phyloP scores from a whole-genome alignment of 23 red algal genomes.

The Pyropia yezoensis region DNA sequence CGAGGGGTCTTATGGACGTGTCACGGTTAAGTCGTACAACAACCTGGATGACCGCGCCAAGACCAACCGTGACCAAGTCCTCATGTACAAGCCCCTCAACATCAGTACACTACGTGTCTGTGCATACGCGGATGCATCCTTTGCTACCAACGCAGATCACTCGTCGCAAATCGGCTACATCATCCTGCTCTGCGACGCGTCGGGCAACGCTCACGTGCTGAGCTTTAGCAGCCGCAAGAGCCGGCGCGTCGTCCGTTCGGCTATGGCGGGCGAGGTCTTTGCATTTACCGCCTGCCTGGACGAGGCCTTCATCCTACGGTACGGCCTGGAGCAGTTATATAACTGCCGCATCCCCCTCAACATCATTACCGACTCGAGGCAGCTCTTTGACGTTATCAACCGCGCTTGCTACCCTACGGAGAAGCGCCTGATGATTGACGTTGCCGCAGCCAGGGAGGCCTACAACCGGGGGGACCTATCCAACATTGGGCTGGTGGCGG shows the following conservation, averaged over 20 bases:
- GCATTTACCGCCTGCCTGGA: slow-evolving; percentile 3
- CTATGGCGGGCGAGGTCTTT: slow-evolving; percentile 6
- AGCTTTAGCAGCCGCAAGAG: slow-evolving; percentile 10
- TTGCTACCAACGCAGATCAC: not conserved
- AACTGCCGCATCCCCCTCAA: no score
- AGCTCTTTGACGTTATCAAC: slow-evolving; percentile 6
- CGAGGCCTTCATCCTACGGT: not conserved
- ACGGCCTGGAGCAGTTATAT: not conserved
- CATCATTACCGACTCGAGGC: slow-evolving; percentile 12
- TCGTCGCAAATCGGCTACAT: slow-evolving; percentile 20
- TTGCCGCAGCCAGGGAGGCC: slow-evolving; percentile 5
- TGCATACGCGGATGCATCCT: no score
- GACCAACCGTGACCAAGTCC: not conserved
- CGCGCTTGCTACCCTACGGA: not conserved
- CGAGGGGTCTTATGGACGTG: not conserved
- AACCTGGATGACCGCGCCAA: not conserved
- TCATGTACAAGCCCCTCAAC: not conserved
- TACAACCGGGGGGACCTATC: not conserved
- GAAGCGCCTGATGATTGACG: not conserved
- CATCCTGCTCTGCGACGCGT: slow-evolving; percentile 4
- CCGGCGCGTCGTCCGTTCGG: slow-evolving; percentile 3
- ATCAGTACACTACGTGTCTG: slow-evolving; percentile 8
- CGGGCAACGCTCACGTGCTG: not conserved
- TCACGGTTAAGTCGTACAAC: not conserved
- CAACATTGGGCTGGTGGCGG: slow-evolving; percentile 2